phyloP scores from a whole-genome alignment of 164 flowering plant species.

The Nymphaea thermarum region DNA sequence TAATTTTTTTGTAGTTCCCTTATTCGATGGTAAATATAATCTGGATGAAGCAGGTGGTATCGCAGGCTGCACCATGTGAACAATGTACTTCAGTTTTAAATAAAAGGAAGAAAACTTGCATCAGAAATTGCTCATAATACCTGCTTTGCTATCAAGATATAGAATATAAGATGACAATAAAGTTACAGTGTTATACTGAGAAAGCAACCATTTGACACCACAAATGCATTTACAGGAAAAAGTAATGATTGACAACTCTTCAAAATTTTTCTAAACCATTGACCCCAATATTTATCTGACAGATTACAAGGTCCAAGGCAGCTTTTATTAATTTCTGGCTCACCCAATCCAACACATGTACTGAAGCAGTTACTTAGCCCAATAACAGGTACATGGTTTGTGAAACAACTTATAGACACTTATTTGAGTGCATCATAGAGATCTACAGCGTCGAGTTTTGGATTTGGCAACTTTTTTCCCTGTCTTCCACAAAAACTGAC shows the following conservation, averaged over 20 bases:
- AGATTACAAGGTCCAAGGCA: no score
- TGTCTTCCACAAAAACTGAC: background rate
- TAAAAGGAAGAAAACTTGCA: background rate
- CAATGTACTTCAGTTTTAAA: background rate
- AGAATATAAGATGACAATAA: background rate
- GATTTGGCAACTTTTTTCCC: no score
- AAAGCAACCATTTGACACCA: background rate
- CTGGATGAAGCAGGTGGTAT: conserved; percentile 96
- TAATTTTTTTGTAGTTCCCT: conserved; percentile 82
- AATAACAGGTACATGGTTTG: no score
- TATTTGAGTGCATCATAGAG: no score
- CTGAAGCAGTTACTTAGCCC: no score
- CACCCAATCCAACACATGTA: no score
- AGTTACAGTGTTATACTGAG: background rate
- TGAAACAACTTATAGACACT: no score
- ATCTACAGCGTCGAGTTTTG: no score
- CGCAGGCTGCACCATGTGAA: conserved; percentile 56
- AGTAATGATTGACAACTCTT: background rate
- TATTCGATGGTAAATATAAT: conserved; percentile 80
- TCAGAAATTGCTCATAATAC: background rate
- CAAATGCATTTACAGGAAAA: background rate
- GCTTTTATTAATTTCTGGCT: no score
- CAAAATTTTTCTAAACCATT: background rate
- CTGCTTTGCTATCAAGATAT: background rate
- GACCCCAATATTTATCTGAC: no score